Evolutionary conservation across 2,329 filamentous ascomycete species (phyloP), one percentile per base, ranked within the genome.

Genomic region (Ophiostoma himal-ulmi): DNA sequence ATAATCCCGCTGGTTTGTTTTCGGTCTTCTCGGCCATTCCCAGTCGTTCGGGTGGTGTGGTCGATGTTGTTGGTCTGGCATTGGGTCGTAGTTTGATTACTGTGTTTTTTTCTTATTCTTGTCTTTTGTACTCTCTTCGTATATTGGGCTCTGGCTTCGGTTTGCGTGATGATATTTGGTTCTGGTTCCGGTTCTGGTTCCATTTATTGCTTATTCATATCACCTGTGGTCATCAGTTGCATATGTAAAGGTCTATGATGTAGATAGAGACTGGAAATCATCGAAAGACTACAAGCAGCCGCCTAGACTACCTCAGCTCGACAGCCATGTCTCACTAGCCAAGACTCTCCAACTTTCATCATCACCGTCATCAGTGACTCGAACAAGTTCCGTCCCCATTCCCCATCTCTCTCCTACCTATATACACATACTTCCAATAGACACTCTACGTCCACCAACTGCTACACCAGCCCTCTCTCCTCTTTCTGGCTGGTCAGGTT

Each of bases 1-100:
- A 57, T 26, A 26, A 26, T 57, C 52, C 52, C 52, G 52, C 52
- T 57, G 52, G 52, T 57, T 26, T 57, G 52, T 57, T 57, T 26
- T 57, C 52, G 52, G 52, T 17, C 52, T 57, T 57, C 52, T 57
- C 52, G 52, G 52, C 22, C 52, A 26, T 57, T 13, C 52, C 52
- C 52, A 57, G 52, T 26, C 1, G n/a, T 17, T 57, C 22, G 52
- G 52, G 52, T 13, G 22, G 52, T 30, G 22, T 57, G 52, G 8
- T 22, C n/a, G 44, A 17, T 48, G 17, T 20, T 48, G 44, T 48
- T 20, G 44, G 44, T 48, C 44, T 48, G 17, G 17, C 44, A 48
- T 48, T 48, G 17, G 44, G 44, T 20, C 44, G 44, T 20, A n/a
- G 44, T 5, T n/a, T 20, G 17, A 20, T 20, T 48, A 48, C 44